Evolutionary conservation across 2,329 filamentous ascomycete genomes (phyloP), one percentile per base, ranked within the genome.

Genomic region (Fusarium nurragi): DNA sequence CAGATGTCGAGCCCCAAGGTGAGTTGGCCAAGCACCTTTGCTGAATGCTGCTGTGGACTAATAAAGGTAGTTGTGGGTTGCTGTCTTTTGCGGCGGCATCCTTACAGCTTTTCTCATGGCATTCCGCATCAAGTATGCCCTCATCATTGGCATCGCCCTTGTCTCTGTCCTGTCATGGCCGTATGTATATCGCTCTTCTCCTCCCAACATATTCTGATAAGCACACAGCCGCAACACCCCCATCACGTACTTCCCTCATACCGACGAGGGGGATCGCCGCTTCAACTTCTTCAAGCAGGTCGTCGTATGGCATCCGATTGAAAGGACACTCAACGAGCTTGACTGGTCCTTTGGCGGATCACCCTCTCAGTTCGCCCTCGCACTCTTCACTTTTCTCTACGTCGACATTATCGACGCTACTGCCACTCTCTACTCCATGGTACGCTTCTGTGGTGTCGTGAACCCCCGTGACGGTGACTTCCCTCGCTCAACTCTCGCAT

Each of bases 351-450:
- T 93, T 12, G 69, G 74, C 6, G 77, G 79, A 11, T 81, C 84
- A 30, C 83, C 82, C 7, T 82, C 83, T 1, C 86, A 91, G 65
- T 92, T 92, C 71, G 86, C 84, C 11, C 80, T 92, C 5, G 89
- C 90, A 0, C 84, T 93, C 49, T 88, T 93, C 72, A 93, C 90
- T 2, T 92, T 93, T 73, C 83, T 93, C 4, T 93, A 93, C 59
- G 90, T 93, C 47, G 90, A 93, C 70, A 91, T 93, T 67, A 88
- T 93, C 59, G 90, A 93, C 73, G 89, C 88, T 70, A 93, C 90
- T 0, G 90, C 90, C 38, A 93, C 90, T 1, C 79, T 93, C 34
- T 93, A 92, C 77, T 90, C 89, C n/a, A 93, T 93, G 90, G 90
- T 90, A 2, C 88, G 89, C 21, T 92, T 92, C 77, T 88, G 86